Percentiles rank a stretch among this genome's conserved stretches.
These are phyloP conservation scores for Aureobasidium uvarum DNA, from an alignment of 2,329 filamentous ascomycete genomes.

Conservation along the genomic window DNA sequence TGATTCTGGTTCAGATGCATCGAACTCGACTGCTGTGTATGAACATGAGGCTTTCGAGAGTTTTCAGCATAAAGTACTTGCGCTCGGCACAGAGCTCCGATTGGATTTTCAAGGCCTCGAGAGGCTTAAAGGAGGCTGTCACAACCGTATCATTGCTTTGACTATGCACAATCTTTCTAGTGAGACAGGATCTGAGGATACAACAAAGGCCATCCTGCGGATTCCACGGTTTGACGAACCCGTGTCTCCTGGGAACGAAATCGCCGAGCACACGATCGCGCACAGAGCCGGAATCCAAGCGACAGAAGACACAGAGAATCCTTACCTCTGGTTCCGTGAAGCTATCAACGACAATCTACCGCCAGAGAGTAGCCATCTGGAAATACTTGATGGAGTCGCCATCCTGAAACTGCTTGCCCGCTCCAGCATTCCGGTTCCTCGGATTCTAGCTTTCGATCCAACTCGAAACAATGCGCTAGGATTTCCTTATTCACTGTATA, in stretches of 20 bases:
- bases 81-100: neutral
- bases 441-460: neutral
- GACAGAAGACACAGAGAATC: neutral
- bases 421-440: neutral
- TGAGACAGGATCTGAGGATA: neutral
- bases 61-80: neutral
- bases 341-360: neutral
- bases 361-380: neutral
- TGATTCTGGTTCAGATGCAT: neutral
- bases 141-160: neutral
- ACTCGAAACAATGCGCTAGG: neutral
- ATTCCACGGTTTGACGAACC: neutral
- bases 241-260: too few species aligned
- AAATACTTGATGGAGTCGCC: neutral
- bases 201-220: neutral
- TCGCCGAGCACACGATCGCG: neutral
- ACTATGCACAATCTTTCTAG: neutral
- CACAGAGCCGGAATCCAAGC: neutral
- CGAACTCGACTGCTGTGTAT: neutral
- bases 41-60: conserved; percentile 1
- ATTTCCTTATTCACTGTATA: neutral
- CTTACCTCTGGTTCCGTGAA: neutral
- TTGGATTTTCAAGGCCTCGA: neutral
- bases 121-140: neutral
- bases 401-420: neutral